A percentile compares a stretch with the other conserved stretches of the same genome.
Evolutionary conservation across 2,329 filamentous ascomycete species (phyloP).

Genomic region (Xylaria sp.): DNA sequence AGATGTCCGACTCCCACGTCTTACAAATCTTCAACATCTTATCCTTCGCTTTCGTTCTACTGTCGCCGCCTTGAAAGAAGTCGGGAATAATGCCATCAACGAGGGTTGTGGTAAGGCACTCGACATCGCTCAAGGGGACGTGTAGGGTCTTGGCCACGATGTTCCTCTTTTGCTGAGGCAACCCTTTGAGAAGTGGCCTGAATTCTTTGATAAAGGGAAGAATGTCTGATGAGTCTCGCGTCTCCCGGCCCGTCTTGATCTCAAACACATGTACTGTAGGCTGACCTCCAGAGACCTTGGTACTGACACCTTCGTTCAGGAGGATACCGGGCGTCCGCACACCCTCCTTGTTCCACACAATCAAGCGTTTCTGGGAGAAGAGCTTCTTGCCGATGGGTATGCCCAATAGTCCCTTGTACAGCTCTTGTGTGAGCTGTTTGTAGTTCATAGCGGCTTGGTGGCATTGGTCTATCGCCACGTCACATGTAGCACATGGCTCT

Average conservation of each 20-base stretch:
- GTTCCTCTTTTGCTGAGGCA: constrained; percentile 74
- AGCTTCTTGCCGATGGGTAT: constrained; percentile 86
- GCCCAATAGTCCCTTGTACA: constrained; percentile 80
- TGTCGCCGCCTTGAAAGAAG: constrained; percentile 65
- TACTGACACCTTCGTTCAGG: constrained; percentile 77
- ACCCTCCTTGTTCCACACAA: constrained; percentile 88
- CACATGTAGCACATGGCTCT: constrained; percentile 84
- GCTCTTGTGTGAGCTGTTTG: constrained; percentile 79
- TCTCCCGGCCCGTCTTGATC: constrained; percentile 74
- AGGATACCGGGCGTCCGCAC: constrained; percentile 85
- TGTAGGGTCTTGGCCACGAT: constrained; percentile 75
- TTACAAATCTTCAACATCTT: constrained; percentile 75
- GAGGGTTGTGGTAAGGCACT: constrained; percentile 81
- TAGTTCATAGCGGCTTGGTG: constrained; percentile 86
- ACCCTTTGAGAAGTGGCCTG: constrained; percentile 71
- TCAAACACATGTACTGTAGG: constrained; percentile 83
- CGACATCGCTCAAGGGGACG: constrained; percentile 80
- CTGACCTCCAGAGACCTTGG: constrained; percentile 64
- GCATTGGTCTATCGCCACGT: constrained; percentile 80
- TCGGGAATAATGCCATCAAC: constrained; percentile 69
- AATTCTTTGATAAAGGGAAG: constrained; percentile 83
- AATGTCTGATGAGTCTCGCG: constrained; percentile 83
- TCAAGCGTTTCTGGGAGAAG: constrained; percentile 78
- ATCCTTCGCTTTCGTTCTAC: constrained; percentile 67
- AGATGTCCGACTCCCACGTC: constrained; percentile 78